Percentiles rank a stretch among this genome's conserved stretches.
Conservation (phyloP, 83 land plant species). For the Picea abies region DNA sequence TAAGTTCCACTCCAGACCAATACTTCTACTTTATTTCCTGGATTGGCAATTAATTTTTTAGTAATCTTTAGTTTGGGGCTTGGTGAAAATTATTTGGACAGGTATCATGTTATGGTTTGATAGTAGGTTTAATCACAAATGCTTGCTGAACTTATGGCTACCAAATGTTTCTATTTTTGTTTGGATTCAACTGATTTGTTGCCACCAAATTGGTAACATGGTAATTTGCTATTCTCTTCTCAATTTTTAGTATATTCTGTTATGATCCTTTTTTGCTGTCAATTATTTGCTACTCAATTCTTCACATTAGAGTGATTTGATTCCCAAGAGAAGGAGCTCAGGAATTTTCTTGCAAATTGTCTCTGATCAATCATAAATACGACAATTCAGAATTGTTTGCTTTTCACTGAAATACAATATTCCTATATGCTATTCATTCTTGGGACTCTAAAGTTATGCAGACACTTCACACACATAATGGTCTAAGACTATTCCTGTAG, state of each 20-base stretch:
- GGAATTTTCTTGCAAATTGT: background rate
- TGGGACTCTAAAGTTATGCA: no score
- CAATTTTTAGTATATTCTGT: background rate
- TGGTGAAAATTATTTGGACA: no score
- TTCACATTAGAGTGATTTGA: background rate
- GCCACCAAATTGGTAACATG: background rate
- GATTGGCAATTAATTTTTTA: background rate
- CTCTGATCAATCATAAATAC: background rate
- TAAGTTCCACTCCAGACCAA: constrained; percentile 28
- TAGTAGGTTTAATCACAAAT: background rate
- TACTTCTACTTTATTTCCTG: background rate
- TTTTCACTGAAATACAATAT: background rate
- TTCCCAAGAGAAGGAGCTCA: background rate
- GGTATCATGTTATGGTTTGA: background rate
- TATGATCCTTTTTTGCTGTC: background rate
- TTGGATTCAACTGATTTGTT: background rate
- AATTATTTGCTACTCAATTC: background rate
- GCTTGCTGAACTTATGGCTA: background rate
- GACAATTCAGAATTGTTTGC: background rate
- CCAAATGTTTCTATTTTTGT: constrained; percentile 2
- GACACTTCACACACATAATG: no score
- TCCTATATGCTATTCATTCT: background rate
- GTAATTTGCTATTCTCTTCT: background rate
- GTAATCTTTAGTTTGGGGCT: no score
- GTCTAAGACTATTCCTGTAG: no score